These are phyloP conservation scores for Penicillium paradoxum DNA, from an alignment of 495 filamentous ascomycete genomes.

Conservation along the genomic window DNA sequence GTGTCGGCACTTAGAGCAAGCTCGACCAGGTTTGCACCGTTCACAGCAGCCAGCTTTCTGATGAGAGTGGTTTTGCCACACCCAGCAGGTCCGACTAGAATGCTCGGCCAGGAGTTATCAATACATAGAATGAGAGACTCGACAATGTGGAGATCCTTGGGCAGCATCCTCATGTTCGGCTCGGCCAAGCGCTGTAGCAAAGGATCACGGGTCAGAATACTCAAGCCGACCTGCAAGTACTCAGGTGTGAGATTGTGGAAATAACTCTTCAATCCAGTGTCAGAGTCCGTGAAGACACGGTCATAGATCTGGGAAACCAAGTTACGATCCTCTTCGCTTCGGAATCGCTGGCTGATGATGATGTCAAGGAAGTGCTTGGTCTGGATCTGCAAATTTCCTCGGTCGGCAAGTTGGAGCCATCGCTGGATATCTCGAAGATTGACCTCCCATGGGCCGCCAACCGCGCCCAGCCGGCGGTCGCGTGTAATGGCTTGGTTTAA, in stretches of 20 bases:
- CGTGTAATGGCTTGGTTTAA: constrained; percentile 66
- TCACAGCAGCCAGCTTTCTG: constrained; percentile 68
- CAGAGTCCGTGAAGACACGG: constrained; percentile 41
- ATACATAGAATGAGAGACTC: constrained; percentile 87
- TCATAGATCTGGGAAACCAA: constrained; percentile 61
- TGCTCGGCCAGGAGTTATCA: constrained; percentile 79
- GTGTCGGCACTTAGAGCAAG: constrained; percentile 87
- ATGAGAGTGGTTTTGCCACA: constrained; percentile 81
- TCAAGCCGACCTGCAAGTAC: constrained; percentile 75
- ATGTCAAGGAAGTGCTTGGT: constrained; percentile 71
- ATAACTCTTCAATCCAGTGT: constrained; percentile 37
- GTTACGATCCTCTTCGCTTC: constrained; percentile 60
- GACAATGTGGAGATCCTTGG: constrained; percentile 57
- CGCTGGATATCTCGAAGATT: constrained; percentile 89
- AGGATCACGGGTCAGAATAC: constrained; percentile 56
- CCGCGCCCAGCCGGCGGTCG: constrained; percentile 62
- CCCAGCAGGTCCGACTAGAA: constrained; percentile 80
- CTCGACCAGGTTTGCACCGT: constrained; percentile 67
- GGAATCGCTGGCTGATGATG: constrained; percentile 85
- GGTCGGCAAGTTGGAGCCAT: constrained; percentile 71
- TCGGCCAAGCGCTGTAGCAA: constrained; percentile 51
- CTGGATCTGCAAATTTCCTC: constrained; percentile 43
- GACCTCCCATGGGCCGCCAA: constrained; percentile 94
- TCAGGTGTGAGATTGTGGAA: constrained; percentile 65
- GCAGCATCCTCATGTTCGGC: constrained; percentile 51